Conservation (phyloP, 768 basidiomycete genomes). For the Botryobasidium botryosum region DNA sequence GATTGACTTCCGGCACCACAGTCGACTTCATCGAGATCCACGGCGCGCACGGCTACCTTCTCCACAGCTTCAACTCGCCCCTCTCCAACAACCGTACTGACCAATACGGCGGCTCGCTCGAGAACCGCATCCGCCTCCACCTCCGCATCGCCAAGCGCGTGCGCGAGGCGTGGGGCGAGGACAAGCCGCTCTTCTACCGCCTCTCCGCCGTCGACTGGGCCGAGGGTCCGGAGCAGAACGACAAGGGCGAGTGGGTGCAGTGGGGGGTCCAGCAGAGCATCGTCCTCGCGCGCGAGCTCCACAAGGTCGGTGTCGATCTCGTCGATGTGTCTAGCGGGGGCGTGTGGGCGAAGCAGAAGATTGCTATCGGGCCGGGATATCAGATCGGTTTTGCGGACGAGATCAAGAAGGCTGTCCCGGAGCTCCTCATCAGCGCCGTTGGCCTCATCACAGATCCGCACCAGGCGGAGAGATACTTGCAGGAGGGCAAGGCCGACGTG, state of each 20-base stretch:
- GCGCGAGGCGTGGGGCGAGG: constrained; percentile 36
- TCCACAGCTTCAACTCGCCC: constrained; percentile 54
- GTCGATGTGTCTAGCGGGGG: constrained; percentile 57
- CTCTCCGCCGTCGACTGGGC: constrained; percentile 55
- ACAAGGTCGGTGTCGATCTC: constrained; percentile 51
- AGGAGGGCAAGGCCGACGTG: constrained; percentile 49
- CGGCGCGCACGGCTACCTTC: constrained; percentile 52
- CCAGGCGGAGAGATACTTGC: constrained; percentile 47
- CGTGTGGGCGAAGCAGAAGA: constrained; percentile 43
- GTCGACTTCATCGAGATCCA: constrained; percentile 43
- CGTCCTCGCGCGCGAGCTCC: constrained; percentile 35
- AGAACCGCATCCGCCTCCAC: constrained; percentile 55
- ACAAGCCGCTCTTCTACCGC: constrained; percentile 58
- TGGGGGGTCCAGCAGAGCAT: constrained; percentile 72
- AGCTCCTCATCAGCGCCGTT: constrained; percentile 43
- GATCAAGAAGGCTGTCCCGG: constrained; percentile 42
- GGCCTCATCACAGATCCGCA: constrained; percentile 52
- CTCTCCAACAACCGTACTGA: constrained; percentile 59
- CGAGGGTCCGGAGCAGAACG: constrained; percentile 36
- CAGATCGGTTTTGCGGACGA: constrained; percentile 60
- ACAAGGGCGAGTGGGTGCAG: constrained; percentile 38
- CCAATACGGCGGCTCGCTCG: constrained; percentile 51
- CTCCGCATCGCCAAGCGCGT: constrained; percentile 37
- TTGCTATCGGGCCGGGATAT: constrained; percentile 38
- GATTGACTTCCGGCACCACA: background rate